These are phyloP conservation scores for Quercus suber DNA, from an alignment of 306 rosid genomes.

Conservation along the genomic window DNA sequence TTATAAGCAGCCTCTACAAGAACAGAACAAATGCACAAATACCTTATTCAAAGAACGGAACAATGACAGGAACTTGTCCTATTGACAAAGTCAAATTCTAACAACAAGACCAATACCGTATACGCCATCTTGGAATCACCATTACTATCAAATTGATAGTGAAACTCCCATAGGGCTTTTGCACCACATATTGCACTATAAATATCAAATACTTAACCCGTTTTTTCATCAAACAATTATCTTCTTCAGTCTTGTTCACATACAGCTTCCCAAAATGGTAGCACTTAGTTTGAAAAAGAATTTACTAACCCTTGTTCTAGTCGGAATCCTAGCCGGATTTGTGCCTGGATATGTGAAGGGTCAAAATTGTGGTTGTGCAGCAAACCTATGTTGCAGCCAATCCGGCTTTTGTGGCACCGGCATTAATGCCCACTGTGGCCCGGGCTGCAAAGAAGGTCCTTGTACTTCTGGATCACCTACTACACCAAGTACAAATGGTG, in stretches of 20 bases:
- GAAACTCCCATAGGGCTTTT: too few species aligned
- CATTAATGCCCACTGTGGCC: conserved; percentile 47
- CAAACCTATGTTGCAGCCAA: conserved; percentile 59
- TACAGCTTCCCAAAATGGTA: background rate
- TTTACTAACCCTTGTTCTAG: background rate
- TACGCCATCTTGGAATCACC: too few species aligned
- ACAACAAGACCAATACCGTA: too few species aligned
- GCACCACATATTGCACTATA: background rate
- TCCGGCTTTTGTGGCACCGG: conserved; percentile 57
- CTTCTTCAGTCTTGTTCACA: background rate
- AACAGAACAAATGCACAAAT: too few species aligned
- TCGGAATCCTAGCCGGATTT: conserved; percentile 2
- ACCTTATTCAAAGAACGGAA: too few species aligned
- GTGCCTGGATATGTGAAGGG: conserved; percentile 7
- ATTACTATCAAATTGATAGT: too few species aligned
- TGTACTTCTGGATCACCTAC: conserved; percentile 28
- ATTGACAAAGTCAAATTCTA: too few species aligned
- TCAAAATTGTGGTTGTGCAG: conserved; percentile 56
- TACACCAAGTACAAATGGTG: background rate
- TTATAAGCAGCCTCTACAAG: too few species aligned
- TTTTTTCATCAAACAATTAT: background rate
- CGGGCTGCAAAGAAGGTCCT: conserved; percentile 54
- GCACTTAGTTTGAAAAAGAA: background rate
- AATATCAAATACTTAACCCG: background rate
- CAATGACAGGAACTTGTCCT: too few species aligned